Percentiles rank a stretch among this genome's conserved stretches.
phyloP scores from a whole-genome alignment of 805 yeast genomes.

The Zygoascus biomembranicola region DNA sequence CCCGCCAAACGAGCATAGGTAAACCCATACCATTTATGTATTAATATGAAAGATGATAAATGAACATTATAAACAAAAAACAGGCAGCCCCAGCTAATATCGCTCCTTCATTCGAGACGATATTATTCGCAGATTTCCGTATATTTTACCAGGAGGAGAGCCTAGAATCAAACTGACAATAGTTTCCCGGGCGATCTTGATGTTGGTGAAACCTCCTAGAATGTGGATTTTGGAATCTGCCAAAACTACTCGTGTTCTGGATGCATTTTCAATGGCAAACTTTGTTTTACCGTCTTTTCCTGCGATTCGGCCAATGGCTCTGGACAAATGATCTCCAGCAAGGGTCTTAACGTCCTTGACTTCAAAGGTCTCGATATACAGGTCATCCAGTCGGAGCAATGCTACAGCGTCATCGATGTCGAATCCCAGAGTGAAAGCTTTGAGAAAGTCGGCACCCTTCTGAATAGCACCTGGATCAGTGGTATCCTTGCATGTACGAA shows the following conservation, averaged over 20 bases:
- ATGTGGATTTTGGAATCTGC: conserved; percentile 97
- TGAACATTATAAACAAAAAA: not conserved
- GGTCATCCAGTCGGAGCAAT: conserved; percentile 83
- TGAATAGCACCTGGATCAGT: conserved; percentile 92
- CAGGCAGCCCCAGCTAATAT: conserved; percentile 37
- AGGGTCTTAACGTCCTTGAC: conserved; percentile 94
- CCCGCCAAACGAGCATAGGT: not conserved
- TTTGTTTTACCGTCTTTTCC: conserved; percentile 99
- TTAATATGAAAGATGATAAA: not conserved
- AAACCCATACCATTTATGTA: conserved; percentile 1
- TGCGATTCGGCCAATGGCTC: conserved; percentile 99
- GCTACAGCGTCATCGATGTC: conserved; percentile 98
- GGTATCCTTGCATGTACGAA: conserved; percentile 74
- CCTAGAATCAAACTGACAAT: conserved; percentile 93
- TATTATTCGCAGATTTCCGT: conserved; percentile 92
- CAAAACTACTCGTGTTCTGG: conserved; percentile 93
- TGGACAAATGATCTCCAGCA: conserved; percentile 90
- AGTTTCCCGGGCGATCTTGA: conserved; percentile 97
- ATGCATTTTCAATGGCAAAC: conserved; percentile 97
- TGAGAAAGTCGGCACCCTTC: conserved; percentile 94
- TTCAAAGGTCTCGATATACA: conserved; percentile 95
- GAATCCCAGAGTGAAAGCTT: conserved; percentile 92
- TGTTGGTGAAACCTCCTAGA: conserved; percentile 93
- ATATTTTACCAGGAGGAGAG: conserved; percentile 97
- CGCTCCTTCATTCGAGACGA: conserved; percentile 97